Conservation (phyloP, 495 filamentous ascomycete species). For the Astrothelium subdiscretum region DNA sequence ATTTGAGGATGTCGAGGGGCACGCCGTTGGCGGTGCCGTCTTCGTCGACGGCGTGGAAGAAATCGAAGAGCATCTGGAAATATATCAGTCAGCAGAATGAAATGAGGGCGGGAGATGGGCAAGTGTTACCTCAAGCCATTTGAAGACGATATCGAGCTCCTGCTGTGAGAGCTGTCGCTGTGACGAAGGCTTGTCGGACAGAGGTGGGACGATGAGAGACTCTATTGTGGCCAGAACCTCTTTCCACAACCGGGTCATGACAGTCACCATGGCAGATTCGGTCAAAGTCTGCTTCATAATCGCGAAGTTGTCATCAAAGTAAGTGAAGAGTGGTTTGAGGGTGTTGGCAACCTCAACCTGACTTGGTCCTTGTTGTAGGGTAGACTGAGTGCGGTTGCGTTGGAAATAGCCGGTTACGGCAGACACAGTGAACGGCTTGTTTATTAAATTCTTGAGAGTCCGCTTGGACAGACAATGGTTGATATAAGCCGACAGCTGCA, state of each 20-base stretch:
- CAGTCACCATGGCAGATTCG: conserved; percentile 82
- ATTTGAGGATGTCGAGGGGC: conserved; percentile 80
- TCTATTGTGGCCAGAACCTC: conserved; percentile 90
- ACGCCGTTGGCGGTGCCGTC: conserved; percentile 78
- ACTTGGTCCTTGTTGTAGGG: conserved; percentile 39
- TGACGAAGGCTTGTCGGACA: conserved; percentile 88
- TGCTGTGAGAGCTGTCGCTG: conserved; percentile 79
- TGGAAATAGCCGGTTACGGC: conserved; percentile 49
- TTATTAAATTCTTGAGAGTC: conserved; percentile 61
- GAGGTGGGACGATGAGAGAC: conserved; percentile 76
- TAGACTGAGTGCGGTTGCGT: conserved; percentile 42
- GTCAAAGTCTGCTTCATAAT: conserved; percentile 97
- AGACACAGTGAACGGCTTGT: conserved; percentile 61
- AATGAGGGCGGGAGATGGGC: neutral
- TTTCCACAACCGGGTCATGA: conserved; percentile 98
- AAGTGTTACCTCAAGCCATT: conserved; percentile 53
- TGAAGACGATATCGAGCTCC: conserved; percentile 89
- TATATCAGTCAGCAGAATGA: neutral
- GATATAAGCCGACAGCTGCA: conserved; percentile 85
- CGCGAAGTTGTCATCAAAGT: conserved; percentile 98
- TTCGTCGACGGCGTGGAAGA: conserved; percentile 90
- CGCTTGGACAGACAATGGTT: conserved; percentile 76
- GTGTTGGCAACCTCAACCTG: conserved; percentile 67
- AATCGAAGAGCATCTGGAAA: conserved; percentile 68
- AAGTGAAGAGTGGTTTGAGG: conserved; percentile 79